Conservation (phyloP, 192 early-diverging fungal species). For the Mortierella alpina region DNA sequence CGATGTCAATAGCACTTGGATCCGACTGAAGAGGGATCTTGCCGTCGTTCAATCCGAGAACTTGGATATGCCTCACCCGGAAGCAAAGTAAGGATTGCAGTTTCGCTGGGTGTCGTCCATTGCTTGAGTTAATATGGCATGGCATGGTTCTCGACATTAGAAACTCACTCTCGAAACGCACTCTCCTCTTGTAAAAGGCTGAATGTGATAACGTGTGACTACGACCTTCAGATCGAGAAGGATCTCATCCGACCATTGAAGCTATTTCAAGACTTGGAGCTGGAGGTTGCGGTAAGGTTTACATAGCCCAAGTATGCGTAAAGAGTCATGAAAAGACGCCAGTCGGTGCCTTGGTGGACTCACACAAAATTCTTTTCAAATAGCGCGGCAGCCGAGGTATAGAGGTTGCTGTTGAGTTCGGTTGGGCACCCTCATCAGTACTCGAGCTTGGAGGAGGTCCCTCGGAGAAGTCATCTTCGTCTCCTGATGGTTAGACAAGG, state of each 20-base stretch:
- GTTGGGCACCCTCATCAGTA: constrained; percentile 13
- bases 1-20: constrained; percentile 59
- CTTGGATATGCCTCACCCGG: constrained; percentile 37
- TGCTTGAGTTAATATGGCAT: too few species aligned
- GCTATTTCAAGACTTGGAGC: constrained; percentile 9
- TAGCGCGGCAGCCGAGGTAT: constrained; percentile 5
- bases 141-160: too few species aligned
- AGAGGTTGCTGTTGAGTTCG: constrained; percentile 36
- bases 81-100: constrained; percentile 32
- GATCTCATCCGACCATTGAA: constrained; percentile 5
- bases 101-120: background rate
- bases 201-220: constrained; percentile 31
- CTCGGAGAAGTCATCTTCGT: background rate
- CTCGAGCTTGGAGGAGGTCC: background rate
- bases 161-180: background rate
- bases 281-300: constrained; percentile 21
- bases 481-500: background rate
- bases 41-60: constrained; percentile 24
- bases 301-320: too few species aligned
- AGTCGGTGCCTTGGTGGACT: background rate
- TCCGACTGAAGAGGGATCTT: constrained; percentile 41
- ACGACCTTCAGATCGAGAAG: constrained; percentile 24
- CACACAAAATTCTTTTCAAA: background rate
- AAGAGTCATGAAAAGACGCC: too few species aligned
- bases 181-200: constrained; percentile 6